Evolutionary conservation across 768 basidiomycete species (phyloP).

Genomic region (Xerocomellus intermedius): DNA sequence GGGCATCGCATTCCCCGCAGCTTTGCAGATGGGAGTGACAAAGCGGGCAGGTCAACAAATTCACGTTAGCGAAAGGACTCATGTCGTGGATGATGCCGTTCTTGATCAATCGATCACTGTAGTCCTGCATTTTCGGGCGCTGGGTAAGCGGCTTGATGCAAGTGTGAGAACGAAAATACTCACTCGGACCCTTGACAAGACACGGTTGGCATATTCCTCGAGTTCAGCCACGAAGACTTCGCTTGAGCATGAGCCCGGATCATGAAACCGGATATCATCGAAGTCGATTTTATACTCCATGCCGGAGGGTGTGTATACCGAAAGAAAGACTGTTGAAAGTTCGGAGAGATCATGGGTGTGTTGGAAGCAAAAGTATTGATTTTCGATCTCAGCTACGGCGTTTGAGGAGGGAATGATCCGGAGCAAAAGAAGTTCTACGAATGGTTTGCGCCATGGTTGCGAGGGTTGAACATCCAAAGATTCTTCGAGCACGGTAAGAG

Average conservation of each 20-base stretch:
- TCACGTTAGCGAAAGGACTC: not conserved
- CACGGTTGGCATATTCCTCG: not conserved
- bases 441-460: not conserved
- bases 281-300: not conserved
- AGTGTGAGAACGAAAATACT: not conserved
- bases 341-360: not conserved
- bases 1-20: not conserved
- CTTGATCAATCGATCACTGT: not conserved
- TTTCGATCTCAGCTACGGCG: no score
- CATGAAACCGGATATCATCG: not conserved
- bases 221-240: not conserved
- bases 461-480: no score
- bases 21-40: not conserved
- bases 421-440: not conserved
- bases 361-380: not conserved
- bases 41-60: slow-evolving; percentile 6
- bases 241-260: no score
- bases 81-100: not conserved
- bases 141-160: not conserved
- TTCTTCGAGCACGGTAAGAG: no score
- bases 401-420: not conserved
- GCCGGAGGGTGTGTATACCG: not conserved
- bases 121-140: not conserved
- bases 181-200: slow-evolving; percentile 1
- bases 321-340: not conserved